These are phyloP conservation scores for Calycina herbarum DNA, from an alignment of 2,329 filamentous ascomycete species.

Conservation along the genomic window DNA sequence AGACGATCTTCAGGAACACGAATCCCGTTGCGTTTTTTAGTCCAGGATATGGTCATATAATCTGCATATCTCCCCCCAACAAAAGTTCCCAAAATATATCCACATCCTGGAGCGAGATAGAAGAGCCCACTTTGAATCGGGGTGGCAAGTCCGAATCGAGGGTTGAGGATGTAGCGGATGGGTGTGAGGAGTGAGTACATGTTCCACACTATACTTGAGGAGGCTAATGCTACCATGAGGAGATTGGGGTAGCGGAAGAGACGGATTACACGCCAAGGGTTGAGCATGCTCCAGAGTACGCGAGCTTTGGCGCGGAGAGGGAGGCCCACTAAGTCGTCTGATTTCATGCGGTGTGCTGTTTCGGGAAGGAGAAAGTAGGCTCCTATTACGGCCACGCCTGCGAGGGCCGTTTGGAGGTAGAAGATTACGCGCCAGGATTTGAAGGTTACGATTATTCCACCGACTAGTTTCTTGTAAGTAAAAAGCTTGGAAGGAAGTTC, in stretches of 20 bases:
- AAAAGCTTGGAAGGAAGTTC: background rate
- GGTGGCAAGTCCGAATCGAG: constrained; percentile 66
- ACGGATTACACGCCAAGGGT: constrained; percentile 62
- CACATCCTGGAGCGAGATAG: constrained; percentile 71
- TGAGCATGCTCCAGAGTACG: constrained; percentile 63
- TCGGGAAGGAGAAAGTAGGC: constrained; percentile 70
- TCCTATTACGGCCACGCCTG: constrained; percentile 57
- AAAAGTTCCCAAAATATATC: constrained; percentile 69
- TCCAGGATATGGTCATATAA: constrained; percentile 63
- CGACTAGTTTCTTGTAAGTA: constrained; percentile 29
- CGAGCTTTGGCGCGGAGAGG: constrained; percentile 48
- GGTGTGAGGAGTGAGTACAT: constrained; percentile 70
- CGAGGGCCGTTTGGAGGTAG: constrained; percentile 72
- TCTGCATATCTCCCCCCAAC: constrained; percentile 75
- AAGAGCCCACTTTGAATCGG: constrained; percentile 70
- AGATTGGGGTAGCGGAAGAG: constrained; percentile 71
- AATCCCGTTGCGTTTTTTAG: constrained; percentile 54
- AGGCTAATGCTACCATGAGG: constrained; percentile 59
- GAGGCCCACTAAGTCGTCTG: constrained; percentile 60
- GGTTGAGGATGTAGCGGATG: constrained; percentile 73
- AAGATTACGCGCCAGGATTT: constrained; percentile 73
- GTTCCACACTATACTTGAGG: constrained; percentile 69
- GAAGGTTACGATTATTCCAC: constrained; percentile 76
- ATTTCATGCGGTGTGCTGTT: constrained; percentile 66
- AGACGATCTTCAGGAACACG: constrained; percentile 70